A percentile compares a stretch with the other conserved stretches of the same genome.
Evolutionary conservation across 495 filamentous ascomycete species (phyloP).

Genomic region (Aspergillus hancockii): DNA sequence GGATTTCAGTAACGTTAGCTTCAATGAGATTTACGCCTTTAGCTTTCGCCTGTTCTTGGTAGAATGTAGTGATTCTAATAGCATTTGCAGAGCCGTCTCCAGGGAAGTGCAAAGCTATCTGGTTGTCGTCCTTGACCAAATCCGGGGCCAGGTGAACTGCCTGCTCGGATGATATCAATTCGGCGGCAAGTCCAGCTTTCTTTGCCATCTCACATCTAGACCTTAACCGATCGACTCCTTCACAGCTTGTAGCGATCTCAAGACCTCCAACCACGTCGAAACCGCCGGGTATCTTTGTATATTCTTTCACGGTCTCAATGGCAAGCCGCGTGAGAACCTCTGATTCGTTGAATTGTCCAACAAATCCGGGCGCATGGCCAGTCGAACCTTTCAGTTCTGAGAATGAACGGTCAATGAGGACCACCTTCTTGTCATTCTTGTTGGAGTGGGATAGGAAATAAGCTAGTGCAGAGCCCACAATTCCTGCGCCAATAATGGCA

Average conservation of each 20-base stretch:
- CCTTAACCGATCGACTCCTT: slow-evolving; percentile 26
- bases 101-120: slow-evolving; percentile 26
- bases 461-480: slow-evolving; percentile 44
- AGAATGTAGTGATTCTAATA: slow-evolving; percentile 27
- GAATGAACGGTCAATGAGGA: slow-evolving; percentile 30
- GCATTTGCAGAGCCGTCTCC: slow-evolving; percentile 34
- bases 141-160: slow-evolving; percentile 31
- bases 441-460: slow-evolving; percentile 28
- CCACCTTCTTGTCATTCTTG: slow-evolving; percentile 21
- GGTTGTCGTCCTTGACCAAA: slow-evolving; percentile 25
- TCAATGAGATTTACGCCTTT: slow-evolving; percentile 29
- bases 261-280: slow-evolving; percentile 34
- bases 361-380: slow-evolving; percentile 34
- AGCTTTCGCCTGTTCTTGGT: slow-evolving; percentile 21
- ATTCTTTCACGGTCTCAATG: slow-evolving; percentile 33
- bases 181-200: slow-evolving; percentile 26
- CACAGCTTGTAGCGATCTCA: slow-evolving; percentile 29
- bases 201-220: slow-evolving; percentile 22
- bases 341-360: slow-evolving; percentile 41
- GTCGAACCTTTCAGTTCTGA: slow-evolving; percentile 28
- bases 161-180: slow-evolving; percentile 26
- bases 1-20: slow-evolving; percentile 23
- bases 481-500: slow-evolving; percentile 47
- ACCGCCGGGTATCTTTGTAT: slow-evolving; percentile 28
- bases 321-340: slow-evolving; percentile 31